Base-by-base conservation (phyloP, 2,329 filamentous ascomycete species). In the Beauveria pseudobassiana region DNA sequence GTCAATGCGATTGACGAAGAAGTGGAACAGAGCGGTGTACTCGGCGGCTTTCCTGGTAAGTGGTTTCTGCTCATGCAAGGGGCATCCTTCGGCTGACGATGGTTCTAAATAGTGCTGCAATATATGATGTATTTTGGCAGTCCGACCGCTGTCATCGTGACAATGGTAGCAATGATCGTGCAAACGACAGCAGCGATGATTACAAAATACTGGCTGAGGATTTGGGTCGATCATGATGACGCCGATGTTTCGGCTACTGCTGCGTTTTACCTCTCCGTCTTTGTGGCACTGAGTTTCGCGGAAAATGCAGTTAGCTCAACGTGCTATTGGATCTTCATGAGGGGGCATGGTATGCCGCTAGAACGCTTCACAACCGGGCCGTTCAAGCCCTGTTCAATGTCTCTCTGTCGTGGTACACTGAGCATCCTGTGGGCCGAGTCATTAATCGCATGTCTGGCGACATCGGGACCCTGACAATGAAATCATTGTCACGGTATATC, bases 361-460 rank as follows among this genome's bases (percentile, higher is more conserved):
- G 76, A 38, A 75, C 71, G 28, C 75, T 85, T 42, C 83, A 86
- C 69, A 74, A 75, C 14, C 76, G 77, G 54, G 78, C 85, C 57
- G 78, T 85, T 46, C 73, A 71, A 7, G 77, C 80, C 16, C 73
- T 85, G 24, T 74, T 86, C 72, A 73, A 75, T 24, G 83, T 82
- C 2, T 79, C 83, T 1, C 73, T 85, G 10, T 76, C 78, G 3
- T 86, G 82, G 82, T 85, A 82, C 66, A 82, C 82, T 66, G 70
- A 79, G 52, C 77, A 81, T 1, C 78, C 82, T 0, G 76, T 81
- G 18, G 79, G 82, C 18, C 76, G 82, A 46, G 76, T 82, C 62
- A 76, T 80, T 62, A 83, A 84, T 66, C 78, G 83, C 10, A 82
- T 85, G 64, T 80, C 80, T 1, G 80, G 82, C 30, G 82, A 85